These are phyloP conservation scores for Gonapodya prolifera DNA, from an alignment of 192 early-diverging fungal species.

Conservation along the genomic window DNA sequence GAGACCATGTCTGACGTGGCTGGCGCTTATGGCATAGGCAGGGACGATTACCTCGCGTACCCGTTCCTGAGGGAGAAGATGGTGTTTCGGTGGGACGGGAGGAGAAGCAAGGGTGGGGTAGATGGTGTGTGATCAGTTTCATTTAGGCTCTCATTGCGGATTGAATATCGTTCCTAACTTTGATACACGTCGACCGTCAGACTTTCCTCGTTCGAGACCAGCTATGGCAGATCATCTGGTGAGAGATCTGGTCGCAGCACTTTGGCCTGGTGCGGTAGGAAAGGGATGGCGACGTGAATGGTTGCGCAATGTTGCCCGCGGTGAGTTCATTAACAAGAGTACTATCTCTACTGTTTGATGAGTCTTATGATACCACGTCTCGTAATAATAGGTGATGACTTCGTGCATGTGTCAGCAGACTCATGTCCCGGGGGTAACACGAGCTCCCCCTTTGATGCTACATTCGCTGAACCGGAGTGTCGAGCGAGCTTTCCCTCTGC, in stretches of 20 bases:
- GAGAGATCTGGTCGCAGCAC: neutral
- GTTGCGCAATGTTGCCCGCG: neutral
- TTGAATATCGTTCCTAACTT: no score
- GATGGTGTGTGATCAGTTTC: neutral
- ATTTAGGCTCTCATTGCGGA: no score
- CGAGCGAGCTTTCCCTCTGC: neutral
- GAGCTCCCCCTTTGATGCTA: neutral
- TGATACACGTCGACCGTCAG: neutral
- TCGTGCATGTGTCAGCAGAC: neutral
- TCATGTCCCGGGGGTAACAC: neutral
- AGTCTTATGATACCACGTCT: neutral
- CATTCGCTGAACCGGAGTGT: neutral
- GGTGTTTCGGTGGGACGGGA: neutral
- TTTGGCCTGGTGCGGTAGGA: neutral
- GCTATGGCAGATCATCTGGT: neutral
- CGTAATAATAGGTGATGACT: neutral
- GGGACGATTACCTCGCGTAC: neutral
- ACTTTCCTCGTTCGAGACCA: neutral
- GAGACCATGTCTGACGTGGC: neutral
- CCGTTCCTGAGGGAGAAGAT: neutral
- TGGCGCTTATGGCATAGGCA: neutral
- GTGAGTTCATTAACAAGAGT: neutral
- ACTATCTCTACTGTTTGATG: neutral
- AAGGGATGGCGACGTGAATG: neutral
- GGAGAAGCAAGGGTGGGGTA: neutral